A percentile compares a stretch with the other conserved stretches of the same genome.
phyloP scores from a whole-genome alignment of 1,284 basidiomycete species.

The Marasmius tenuissimus region DNA sequence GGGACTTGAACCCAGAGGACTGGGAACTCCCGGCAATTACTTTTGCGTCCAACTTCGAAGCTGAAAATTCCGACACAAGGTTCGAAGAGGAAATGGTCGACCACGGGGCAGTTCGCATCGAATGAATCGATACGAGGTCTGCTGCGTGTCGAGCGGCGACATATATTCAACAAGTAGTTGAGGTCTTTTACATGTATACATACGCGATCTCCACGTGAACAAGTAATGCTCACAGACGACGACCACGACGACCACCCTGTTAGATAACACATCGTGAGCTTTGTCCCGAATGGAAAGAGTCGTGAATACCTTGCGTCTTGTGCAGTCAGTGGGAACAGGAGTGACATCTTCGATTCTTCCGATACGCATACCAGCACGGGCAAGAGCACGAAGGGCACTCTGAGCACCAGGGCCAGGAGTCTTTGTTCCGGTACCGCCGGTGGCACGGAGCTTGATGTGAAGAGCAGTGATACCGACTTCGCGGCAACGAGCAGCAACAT shows the following conservation, averaged over 20 bases:
- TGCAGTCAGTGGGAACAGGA: conserved; percentile 96
- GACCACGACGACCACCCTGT: conserved; percentile 99
- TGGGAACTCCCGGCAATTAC: background rate
- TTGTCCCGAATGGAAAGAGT: conserved; percentile 1
- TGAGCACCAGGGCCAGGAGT: conserved; percentile 98
- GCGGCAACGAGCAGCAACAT: conserved; percentile 94
- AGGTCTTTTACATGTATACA: background rate
- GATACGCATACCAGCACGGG: conserved; percentile 98
- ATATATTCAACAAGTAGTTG: conserved; percentile 23
- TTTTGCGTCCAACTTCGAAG: background rate
- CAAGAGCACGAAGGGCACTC: conserved; percentile 96
- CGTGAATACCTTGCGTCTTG: conserved; percentile 83
- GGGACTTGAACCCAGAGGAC: background rate
- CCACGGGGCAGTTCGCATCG: conserved; percentile 64
- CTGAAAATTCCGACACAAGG: background rate
- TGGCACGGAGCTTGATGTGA: conserved; percentile 97
- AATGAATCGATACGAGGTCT: conserved; percentile 40
- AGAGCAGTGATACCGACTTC: conserved; percentile 98
- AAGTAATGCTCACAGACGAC: conserved; percentile 73
- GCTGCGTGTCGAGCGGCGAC: conserved; percentile 85
- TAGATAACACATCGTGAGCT: conserved; percentile 10
- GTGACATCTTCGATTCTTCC: conserved; percentile 98
- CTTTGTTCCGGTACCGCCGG: conserved; percentile 98
- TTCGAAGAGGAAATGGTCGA: conserved; percentile 41
- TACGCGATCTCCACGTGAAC: background rate